Conservation (phyloP, 2,329 filamentous ascomycete genomes). For the Talaromyces sp. region DNA sequence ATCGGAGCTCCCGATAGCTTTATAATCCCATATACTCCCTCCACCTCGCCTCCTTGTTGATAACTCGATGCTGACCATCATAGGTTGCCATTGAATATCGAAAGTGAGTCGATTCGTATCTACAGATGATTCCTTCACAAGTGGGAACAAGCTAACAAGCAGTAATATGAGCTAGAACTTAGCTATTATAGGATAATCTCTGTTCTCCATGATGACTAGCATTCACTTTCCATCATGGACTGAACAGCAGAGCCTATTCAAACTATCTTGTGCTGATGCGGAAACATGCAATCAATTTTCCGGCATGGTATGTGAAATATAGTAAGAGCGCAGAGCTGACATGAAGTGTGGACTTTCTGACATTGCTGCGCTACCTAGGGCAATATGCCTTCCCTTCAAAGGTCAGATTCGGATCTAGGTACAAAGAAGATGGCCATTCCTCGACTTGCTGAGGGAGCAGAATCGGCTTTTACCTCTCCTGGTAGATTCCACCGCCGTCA, state of each 20-base stretch:
- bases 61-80: conserved; percentile 3
- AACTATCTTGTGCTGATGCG: conserved; percentile 34
- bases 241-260: conserved; percentile 35
- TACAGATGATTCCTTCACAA: too few relatives aligned
- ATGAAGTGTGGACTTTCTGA: conserved; percentile 10
- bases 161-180: neutral
- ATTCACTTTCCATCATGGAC: conserved; percentile 33
- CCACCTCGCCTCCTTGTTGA: conserved; percentile 2
- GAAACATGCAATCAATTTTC: conserved; percentile 34
- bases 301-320: conserved; percentile 27
- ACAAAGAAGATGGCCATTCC: conserved; percentile 42
- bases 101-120: neutral
- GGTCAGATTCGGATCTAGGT: conserved; percentile 25
- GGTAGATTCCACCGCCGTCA: conserved; percentile 41
- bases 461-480: conserved; percentile 36
- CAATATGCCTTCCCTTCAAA: conserved; percentile 24
- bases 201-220: conserved; percentile 29
- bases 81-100: neutral
- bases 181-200: neutral
- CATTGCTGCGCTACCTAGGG: conserved; percentile 24
- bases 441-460: conserved; percentile 36
- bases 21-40: conserved; percentile 14
- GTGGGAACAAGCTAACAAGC: too few relatives aligned
- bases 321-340: neutral
- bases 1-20: conserved; percentile 8